phyloP scores from a whole-genome alignment of 495 filamentous ascomycete species.

The Hypoxylon rickii region DNA sequence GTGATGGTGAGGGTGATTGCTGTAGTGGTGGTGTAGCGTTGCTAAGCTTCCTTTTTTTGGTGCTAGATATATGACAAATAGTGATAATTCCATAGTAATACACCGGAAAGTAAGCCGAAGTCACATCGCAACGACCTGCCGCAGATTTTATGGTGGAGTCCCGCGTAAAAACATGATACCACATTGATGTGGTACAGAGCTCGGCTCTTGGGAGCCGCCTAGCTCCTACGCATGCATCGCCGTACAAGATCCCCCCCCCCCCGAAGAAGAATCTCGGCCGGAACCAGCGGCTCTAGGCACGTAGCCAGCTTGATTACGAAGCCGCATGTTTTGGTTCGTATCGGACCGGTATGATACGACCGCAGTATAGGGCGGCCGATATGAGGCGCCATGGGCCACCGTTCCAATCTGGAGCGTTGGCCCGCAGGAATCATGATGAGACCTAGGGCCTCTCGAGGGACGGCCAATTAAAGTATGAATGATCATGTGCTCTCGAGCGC shows the following conservation, averaged over 20 bases:
- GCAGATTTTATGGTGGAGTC: conserved; percentile 19
- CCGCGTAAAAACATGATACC: conserved; percentile 14
- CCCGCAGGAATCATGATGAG: conserved; percentile 19
- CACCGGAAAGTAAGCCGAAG: conserved; percentile 26
- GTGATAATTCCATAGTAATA: conserved; percentile 28
- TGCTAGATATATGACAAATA: conserved; percentile 33
- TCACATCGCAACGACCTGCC: conserved; percentile 33
- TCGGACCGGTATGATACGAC: conserved; percentile 32
- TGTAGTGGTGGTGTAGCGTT: not conserved
- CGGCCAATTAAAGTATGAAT: conserved; percentile 16
- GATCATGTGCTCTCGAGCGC: not conserved
- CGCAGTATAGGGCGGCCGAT: conserved; percentile 12
- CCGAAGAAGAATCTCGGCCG: conserved; percentile 21
- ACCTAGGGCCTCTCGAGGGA: conserved; percentile 7
- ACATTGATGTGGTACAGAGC: conserved; percentile 16
- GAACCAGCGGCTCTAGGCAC: conserved; percentile 4
- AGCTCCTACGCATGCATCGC: conserved; percentile 4
- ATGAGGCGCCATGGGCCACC: conserved; percentile 19
- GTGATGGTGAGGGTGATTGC: not conserved
- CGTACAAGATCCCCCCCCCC: conserved; percentile 18
- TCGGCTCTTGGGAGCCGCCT: conserved; percentile 8
- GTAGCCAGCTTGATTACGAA: conserved; percentile 24
- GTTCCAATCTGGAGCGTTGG: conserved; percentile 7
- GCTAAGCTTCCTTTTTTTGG: conserved; percentile 5
- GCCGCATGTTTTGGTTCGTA: conserved; percentile 22